Base-by-base conservation (phyloP, 2,329 filamentous ascomycete genomes). In the Aspergillus bombycis region DNA sequence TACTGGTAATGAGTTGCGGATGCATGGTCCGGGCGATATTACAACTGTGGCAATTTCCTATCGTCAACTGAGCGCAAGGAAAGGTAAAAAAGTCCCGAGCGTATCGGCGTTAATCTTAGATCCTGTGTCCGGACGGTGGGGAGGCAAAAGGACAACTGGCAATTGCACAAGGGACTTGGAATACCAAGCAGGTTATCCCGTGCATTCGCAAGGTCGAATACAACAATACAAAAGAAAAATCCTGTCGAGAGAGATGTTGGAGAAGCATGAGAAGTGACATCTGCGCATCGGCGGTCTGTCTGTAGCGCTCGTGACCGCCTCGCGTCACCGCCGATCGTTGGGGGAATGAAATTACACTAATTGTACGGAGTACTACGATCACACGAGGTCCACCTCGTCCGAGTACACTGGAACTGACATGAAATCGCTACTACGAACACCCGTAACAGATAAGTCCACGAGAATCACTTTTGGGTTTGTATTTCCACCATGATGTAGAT, bases 391-490 rank as follows among this genome's bases (percentile, higher is more conserved):
- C 34, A 38, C 16, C n/a, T 41, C 2, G 38, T 10, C 38, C 38
- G 3, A 41, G 14, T 8, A n/a, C 16, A 41, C 16, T 36, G 14
- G 14, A 36, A 36, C 34, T 16, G 5, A 5, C 6, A 36, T 36
- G 14, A 16, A 3, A 4, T 4, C n/a, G n/a, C 19, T 9, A 7
- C 26, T 36, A 30, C 32, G n/a, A 23, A 46, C 12, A 12, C 11
- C 19, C 7, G 5, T 12, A 32, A 7, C 26, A 2, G 10, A 21
- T 2, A 58, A 14, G 50, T 56, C 36, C 62, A 67, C 62, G 61
- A 67, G 63, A 68, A 63, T 61, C 61, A 67, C 63, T 63, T 65
- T 63, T 62, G 59, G 57, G 61, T 60, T 65, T 55, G 55, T 26
- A 61, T 62, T 54, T 62, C 60, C 57, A 41, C 52, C 41, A 54